phyloP scores from a whole-genome alignment of 805 yeast genomes.

The Starmerella lactis-condensi region DNA sequence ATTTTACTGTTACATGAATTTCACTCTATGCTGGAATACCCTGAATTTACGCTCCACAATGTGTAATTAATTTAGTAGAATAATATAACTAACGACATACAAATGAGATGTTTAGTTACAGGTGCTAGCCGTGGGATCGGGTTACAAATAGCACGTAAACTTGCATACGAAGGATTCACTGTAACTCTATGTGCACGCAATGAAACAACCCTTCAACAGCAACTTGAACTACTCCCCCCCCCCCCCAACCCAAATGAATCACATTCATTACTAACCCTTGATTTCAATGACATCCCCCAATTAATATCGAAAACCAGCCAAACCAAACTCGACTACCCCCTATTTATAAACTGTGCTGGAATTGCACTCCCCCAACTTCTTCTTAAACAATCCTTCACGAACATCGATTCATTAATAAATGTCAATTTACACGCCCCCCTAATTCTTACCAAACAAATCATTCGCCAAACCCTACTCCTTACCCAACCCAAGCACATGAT shows the following conservation, averaged over 20 bases:
- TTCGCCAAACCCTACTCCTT: constrained; percentile 32
- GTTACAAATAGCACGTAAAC: constrained; percentile 31
- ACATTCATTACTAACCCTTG: constrained; percentile 12
- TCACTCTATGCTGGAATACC: no score
- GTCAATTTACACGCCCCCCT: constrained; percentile 48
- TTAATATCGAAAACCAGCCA: no score
- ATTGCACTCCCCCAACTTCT: constrained; percentile 39
- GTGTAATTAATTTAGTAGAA: no score
- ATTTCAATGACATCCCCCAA: constrained; percentile 6
- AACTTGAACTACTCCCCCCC: constrained; percentile 14
- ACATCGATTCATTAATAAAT: constrained; percentile 31
- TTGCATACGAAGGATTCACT: constrained; percentile 35
- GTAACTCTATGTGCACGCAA: constrained; percentile 37
- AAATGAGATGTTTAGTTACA: constrained; percentile 26
- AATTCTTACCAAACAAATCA: constrained; percentile 34
- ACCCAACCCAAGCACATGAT: constrained; percentile 25
- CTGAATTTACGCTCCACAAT: no score
- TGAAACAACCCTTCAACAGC: constrained; percentile 22
- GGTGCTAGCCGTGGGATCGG: constrained; percentile 64
- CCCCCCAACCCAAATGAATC: constrained; percentile 4
- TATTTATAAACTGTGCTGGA: constrained; percentile 36
- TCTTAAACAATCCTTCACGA: constrained; percentile 25
- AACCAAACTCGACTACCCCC: no score
- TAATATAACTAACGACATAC: no score
- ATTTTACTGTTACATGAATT: no score